phyloP scores from a whole-genome alignment of 768 basidiomycete species.

The Pleurotus salmoneostramineus region DNA sequence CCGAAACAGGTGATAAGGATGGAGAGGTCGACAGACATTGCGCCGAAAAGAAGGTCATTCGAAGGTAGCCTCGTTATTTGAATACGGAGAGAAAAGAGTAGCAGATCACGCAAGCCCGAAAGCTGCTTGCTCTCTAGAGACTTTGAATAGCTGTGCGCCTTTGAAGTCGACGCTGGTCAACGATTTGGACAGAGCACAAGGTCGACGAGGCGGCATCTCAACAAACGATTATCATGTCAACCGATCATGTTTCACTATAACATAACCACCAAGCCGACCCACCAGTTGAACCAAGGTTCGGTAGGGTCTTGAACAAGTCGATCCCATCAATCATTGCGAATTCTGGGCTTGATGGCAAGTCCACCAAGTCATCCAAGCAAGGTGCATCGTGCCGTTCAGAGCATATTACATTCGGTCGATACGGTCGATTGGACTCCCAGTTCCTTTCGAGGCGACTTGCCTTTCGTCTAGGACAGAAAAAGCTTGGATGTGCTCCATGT shows the following conservation, averaged over 20 bases:
- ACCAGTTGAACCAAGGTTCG: not conserved
- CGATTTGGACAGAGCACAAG: not conserved
- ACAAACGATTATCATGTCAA: slow-evolving; percentile 6
- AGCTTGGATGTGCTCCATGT: not conserved
- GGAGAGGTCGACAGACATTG: not conserved
- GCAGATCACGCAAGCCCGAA: too few relatives aligned
- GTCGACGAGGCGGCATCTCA: slow-evolving; percentile 5
- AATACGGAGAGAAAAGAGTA: not conserved
- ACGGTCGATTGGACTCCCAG: too few relatives aligned
- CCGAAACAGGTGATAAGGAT: slow-evolving; percentile 7
- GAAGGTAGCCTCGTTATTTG: too few relatives aligned
- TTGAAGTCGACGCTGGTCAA: not conserved
- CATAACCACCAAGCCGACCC: not conserved
- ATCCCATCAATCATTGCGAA: not conserved
- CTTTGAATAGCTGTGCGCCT: too few relatives aligned
- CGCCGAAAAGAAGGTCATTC: too few relatives aligned
- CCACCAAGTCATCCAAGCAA: not conserved
- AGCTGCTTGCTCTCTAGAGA: too few relatives aligned
- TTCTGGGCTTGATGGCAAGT: not conserved
- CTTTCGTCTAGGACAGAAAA: too few relatives aligned
- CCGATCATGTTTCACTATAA: slow-evolving; percentile 7
- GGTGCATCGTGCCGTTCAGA: too few relatives aligned
- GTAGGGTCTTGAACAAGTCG: not conserved
- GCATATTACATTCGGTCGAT: too few relatives aligned
- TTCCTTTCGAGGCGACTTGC: too few relatives aligned